These are phyloP conservation scores for Tephrocybe sp. DNA, from an alignment of 768 basidiomycete genomes.

Conservation along the genomic window DNA sequence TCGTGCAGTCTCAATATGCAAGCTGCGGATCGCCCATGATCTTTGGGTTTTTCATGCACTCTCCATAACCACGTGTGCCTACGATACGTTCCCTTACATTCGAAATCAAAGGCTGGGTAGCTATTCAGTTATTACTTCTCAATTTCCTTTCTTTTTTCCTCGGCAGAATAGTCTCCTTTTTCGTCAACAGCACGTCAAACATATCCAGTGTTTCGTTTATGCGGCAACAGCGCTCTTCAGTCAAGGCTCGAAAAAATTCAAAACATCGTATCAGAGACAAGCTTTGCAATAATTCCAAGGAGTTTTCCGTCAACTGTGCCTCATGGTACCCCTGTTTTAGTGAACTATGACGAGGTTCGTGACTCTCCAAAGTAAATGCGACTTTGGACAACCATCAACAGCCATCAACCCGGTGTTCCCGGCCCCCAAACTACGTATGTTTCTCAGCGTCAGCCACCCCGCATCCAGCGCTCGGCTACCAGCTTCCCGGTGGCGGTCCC, in stretches of 20 bases:
- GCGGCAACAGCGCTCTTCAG: neutral
- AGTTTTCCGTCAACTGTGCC: neutral
- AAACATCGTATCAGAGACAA: neutral
- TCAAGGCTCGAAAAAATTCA: neutral
- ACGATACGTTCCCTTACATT: constrained; percentile 12
- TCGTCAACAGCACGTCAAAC: neutral
- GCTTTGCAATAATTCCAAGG: neutral
- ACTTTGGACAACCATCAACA: neutral
- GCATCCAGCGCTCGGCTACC: constrained; percentile 4
- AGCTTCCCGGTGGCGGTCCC: constrained; percentile 13
- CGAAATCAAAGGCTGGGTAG: neutral
- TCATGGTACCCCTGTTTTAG: constrained; percentile 10
- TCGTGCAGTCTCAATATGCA: neutral
- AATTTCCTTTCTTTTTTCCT: neutral
- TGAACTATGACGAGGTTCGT: neutral
- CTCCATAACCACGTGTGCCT: constrained; percentile 9
- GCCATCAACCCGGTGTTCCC: constrained; percentile 10
- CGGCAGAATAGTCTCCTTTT: too few species aligned
- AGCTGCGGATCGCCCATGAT: constrained; percentile 22
- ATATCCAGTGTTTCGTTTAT: neutral
- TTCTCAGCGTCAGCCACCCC: neutral
- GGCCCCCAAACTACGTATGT: neutral
- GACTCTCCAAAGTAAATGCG: too few species aligned
- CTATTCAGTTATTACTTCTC: neutral
- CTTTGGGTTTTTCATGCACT: constrained; percentile 5